Evolutionary conservation across 2,329 filamentous ascomycete genomes (phyloP).

Genomic region (Colletotrichum chrysophilum): DNA sequence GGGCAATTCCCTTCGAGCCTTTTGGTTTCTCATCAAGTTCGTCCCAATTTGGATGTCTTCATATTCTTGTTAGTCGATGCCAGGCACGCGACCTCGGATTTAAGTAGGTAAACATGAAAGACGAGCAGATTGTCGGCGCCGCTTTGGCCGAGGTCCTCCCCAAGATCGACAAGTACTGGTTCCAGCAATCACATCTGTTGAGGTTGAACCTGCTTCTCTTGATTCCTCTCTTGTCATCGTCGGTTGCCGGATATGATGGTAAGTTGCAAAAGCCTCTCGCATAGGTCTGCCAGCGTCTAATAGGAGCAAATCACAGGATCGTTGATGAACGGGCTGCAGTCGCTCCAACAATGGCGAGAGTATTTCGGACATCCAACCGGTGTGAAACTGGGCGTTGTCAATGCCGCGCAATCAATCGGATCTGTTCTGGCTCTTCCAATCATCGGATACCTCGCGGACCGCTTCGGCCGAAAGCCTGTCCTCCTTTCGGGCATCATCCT

Average conservation of each 20-base stretch:
- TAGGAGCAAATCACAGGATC: slow-evolving; percentile 27
- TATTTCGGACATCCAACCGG: slow-evolving; percentile 35
- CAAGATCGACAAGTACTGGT: slow-evolving; percentile 45
- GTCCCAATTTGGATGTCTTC: background rate
- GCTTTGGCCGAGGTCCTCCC: slow-evolving; percentile 40
- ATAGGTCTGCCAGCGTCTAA: background rate
- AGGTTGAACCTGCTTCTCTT: slow-evolving; percentile 48
- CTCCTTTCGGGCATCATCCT: slow-evolving; percentile 39
- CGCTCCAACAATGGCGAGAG: slow-evolving; percentile 36
- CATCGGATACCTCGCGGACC: slow-evolving; percentile 40
- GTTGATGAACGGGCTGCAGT: slow-evolving; percentile 45
- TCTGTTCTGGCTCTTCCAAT: slow-evolving; percentile 47
- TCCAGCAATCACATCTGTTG: slow-evolving; percentile 45
- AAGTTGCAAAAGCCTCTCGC: background rate
- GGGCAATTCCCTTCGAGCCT: background rate
- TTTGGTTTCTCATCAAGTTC: background rate
- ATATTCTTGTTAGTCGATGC: background rate
- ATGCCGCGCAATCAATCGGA: slow-evolving; percentile 47
- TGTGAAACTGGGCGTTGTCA: slow-evolving; percentile 39
- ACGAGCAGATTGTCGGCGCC: slow-evolving; percentile 30
- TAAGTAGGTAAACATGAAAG: background rate
- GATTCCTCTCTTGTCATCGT: slow-evolving; percentile 33
- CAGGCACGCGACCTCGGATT: background rate
- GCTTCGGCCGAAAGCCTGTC: slow-evolving; percentile 41
- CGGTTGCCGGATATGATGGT: slow-evolving; percentile 18